Evolutionary conservation across 108 stramenopile species (phyloP).

Genomic region (Parietichytrium sp.): DNA sequence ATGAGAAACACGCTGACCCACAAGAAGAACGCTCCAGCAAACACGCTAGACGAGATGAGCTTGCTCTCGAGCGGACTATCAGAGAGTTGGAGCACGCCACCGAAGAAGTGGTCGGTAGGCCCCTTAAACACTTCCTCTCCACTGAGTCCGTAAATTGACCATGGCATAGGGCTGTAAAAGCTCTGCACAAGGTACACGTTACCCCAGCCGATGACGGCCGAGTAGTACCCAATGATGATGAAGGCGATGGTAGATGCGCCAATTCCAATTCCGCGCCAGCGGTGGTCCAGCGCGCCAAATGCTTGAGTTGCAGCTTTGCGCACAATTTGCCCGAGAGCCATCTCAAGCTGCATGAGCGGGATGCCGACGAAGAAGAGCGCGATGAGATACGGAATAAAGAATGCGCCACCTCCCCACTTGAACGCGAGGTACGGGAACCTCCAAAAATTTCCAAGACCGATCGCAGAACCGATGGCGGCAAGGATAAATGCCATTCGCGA

Average conservation of each 20-base stretch:
- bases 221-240: conserved; percentile 11
- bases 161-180: neutral
- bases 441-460: conserved; percentile 43
- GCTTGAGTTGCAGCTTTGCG: conserved; percentile 19
- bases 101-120: neutral
- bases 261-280: conserved; percentile 7
- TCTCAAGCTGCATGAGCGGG: conserved; percentile 35
- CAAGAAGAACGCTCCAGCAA: neutral
- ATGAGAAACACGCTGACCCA: neutral
- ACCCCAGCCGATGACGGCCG: conserved; percentile 24
- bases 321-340: conserved; percentile 4
- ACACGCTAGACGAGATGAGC: neutral
- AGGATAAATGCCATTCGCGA: conserved; percentile 21
- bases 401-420: conserved; percentile 31
- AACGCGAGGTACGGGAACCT: conserved; percentile 40
- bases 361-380: conserved; percentile 38
- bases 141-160: neutral
- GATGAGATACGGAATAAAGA: conserved; percentile 37
- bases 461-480: conserved; percentile 17
- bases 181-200: neutral
- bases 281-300: neutral
- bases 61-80: neutral
- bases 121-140: neutral
- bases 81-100: neutral
- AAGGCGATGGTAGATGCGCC: neutral